Evolutionary conservation across 2,329 filamentous ascomycete genomes (phyloP).

Genomic region (Neocatenulostroma microsporum): DNA sequence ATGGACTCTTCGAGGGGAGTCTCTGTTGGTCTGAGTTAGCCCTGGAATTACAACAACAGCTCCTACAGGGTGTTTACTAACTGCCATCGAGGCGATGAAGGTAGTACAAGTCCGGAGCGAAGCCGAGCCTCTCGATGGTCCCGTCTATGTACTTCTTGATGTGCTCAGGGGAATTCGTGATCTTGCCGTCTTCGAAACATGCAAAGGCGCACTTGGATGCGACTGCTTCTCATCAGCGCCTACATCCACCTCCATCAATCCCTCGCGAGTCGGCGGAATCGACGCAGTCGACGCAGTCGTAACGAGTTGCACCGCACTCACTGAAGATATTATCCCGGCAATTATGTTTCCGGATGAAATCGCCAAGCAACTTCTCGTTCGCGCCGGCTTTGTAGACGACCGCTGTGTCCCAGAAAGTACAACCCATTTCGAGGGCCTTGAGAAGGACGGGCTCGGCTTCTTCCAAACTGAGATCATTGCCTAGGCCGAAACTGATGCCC

Average conservation of each 20-base stretch:
- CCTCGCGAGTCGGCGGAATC: no score
- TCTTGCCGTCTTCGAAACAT: no score
- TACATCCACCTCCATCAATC: no score
- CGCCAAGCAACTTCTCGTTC: slow-evolving; percentile 45
- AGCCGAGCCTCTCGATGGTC: slow-evolving; percentile 43
- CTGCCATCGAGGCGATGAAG: slow-evolving; percentile 34
- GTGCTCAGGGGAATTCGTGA: no score
- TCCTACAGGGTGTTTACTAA: slow-evolving; percentile 5
- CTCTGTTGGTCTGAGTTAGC: slow-evolving; percentile 22
- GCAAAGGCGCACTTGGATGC: no score
- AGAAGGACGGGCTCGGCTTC: slow-evolving; percentile 44
- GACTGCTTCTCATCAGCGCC: no score
- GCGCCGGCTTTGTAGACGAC: slow-evolving; percentile 41
- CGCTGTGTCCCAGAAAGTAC: slow-evolving; percentile 27
- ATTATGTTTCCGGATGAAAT: slow-evolving; percentile 46
- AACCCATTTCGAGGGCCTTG: slow-evolving; percentile 36
- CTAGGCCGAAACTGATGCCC: slow-evolving; percentile 41
- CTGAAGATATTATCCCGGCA: slow-evolving; percentile 45
- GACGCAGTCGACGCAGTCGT: no score
- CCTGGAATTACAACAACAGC: background rate
- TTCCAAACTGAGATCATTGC: slow-evolving; percentile 36
- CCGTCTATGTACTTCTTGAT: slow-evolving; percentile 45
- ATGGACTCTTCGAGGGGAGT: slow-evolving; percentile 45
- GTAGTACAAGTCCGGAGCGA: slow-evolving; percentile 39
- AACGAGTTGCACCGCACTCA: no score